Evolutionary conservation across 2,329 filamentous ascomycete genomes (phyloP).

Genomic region (Aspergillus pseudoviridinutans): DNA sequence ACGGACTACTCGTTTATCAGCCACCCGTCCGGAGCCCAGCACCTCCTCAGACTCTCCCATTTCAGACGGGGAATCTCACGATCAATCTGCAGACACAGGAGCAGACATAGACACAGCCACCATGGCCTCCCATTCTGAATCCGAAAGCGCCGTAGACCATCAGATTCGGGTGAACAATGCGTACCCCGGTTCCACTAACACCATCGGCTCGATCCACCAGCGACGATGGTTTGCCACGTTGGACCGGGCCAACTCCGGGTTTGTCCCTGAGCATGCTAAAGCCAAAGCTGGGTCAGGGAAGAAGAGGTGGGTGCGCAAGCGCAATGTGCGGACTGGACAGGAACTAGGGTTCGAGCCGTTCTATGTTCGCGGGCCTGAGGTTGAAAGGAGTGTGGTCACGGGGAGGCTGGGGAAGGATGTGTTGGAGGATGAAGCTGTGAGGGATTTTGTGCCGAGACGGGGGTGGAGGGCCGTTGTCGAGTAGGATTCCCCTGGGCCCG

Average conservation of each 20-base stretch:
- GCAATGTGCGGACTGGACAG: constrained; percentile 12
- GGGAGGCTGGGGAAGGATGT: constrained; percentile 58
- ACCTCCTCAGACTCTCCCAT: constrained; percentile 7
- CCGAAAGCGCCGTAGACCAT: constrained; percentile 42
- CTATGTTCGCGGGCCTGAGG: constrained; percentile 56
- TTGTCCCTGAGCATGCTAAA: constrained; percentile 28
- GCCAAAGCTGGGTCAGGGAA: constrained; percentile 3
- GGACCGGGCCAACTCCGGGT: constrained; percentile 58
- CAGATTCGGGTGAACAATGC: constrained; percentile 59
- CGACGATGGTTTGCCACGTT: constrained; percentile 63
- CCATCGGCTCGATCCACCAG: constrained; percentile 64
- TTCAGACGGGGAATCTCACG: not conserved
- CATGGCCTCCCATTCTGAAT: constrained; percentile 6
- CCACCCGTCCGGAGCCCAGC: constrained; percentile 4
- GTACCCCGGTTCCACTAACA: constrained; percentile 62
- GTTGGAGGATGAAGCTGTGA: constrained; percentile 58
- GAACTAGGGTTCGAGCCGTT: constrained; percentile 53
- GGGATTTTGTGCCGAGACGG: constrained; percentile 53
- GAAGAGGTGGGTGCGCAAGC: constrained; percentile 26
- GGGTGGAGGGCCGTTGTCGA: constrained; percentile 51
- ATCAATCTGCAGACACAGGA: not conserved
- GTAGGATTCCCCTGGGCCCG: not conserved
- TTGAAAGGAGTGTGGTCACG: constrained; percentile 65
- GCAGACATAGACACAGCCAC: not conserved
- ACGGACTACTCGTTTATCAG: not conserved